Conservation (phyloP, 177 flowering plant species). For the Vitis hybrid region DNA sequence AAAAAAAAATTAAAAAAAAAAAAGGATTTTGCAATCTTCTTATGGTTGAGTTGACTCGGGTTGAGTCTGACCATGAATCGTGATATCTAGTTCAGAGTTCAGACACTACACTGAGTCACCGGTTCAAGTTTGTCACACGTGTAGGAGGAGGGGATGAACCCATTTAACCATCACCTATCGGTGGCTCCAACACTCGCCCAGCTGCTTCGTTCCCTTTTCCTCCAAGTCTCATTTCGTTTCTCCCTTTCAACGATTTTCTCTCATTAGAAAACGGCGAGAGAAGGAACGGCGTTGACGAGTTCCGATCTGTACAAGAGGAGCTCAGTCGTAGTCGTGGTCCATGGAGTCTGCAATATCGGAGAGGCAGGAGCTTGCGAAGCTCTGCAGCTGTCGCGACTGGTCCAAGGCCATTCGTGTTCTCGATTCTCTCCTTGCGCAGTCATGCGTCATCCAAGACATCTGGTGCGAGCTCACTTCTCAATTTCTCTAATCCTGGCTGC, state of each 20-base stretch:
- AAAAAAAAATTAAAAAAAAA: no score
- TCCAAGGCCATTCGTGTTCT: slow-evolving; percentile 96
- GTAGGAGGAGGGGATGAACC: no score
- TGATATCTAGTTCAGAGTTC: no score
- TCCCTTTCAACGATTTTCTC: slow-evolving; percentile 1
- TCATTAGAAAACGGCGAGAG: not conserved
- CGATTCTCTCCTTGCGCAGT: slow-evolving; percentile 78
- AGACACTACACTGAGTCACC: no score
- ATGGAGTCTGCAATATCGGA: slow-evolving; percentile 51
- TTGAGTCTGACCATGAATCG: no score
- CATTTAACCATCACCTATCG: not conserved
- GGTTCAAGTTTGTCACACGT: not conserved
- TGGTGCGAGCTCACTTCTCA: slow-evolving; percentile 44
- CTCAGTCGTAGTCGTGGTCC: not conserved
- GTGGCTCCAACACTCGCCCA: not conserved
- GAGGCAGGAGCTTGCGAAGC: slow-evolving; percentile 71
- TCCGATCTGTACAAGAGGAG: slow-evolving; percentile 8
- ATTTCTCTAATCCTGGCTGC: not conserved
- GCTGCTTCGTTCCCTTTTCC: slow-evolving; percentile 4
- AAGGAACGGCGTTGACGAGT: not conserved
- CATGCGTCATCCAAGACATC: slow-evolving; percentile 72
- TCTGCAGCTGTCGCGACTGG: slow-evolving; percentile 77
- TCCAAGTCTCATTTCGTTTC: not conserved
- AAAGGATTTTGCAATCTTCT: no score
- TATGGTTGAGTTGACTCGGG: no score